These are phyloP conservation scores for Vanilla planifolia DNA, from an alignment of 106 monocot species.

Conservation along the genomic window DNA sequence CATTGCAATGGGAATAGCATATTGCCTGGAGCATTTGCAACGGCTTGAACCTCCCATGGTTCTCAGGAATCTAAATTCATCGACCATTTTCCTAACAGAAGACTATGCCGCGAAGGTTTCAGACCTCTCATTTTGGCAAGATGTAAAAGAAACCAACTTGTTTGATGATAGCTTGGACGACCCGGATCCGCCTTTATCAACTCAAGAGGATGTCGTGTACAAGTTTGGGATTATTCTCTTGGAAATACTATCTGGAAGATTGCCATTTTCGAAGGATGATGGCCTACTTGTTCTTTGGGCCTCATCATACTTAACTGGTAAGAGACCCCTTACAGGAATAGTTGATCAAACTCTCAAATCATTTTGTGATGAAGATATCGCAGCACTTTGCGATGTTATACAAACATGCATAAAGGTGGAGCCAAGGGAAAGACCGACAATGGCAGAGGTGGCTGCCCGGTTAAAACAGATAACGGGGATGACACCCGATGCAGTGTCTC, in stretches of 20 bases:
- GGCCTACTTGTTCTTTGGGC: conserved; percentile 75
- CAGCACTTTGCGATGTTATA: conserved; percentile 35
- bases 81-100: conserved; percentile 41
- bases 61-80: conserved; percentile 29
- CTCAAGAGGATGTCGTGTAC: conserved; percentile 37
- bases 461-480: conserved; percentile 47
- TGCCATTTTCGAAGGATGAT: conserved; percentile 51
- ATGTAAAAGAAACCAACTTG: conserved; percentile 11
- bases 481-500: conserved; percentile 44
- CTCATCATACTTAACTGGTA: conserved; percentile 48
- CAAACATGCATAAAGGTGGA: conserved; percentile 37
- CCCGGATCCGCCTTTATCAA: conserved; percentile 1
- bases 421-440: conserved; percentile 32
- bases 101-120: conserved; percentile 76
- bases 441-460: conserved; percentile 30
- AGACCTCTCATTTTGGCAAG: conserved; percentile 41
- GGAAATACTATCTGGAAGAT: conserved; percentile 73
- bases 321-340: conserved; percentile 42
- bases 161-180: conserved; percentile 4
- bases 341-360: conserved; percentile 42
- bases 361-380: conserved; percentile 31
- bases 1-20: conserved; percentile 55
- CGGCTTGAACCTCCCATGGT: conserved; percentile 31
- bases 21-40: conserved; percentile 52
- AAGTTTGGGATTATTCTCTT: conserved; percentile 70